Base-by-base conservation (phyloP, 108 stramenopile genomes). In the Epipyxis sp. region DNA sequence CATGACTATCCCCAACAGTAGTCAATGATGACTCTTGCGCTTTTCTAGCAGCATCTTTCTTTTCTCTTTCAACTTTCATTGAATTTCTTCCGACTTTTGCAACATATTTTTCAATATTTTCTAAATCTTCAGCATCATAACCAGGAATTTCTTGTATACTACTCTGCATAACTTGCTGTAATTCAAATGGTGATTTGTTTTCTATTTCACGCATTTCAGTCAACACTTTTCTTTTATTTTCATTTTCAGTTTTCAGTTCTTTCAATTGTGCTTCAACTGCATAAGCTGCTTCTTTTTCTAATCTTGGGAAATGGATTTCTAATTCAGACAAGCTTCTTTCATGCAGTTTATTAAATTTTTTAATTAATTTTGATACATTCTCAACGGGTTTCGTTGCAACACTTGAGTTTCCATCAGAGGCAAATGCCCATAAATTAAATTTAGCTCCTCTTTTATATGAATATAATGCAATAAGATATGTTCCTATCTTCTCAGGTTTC, bases 91-190 rank as follows among this genome's bases (percentile, higher is more conserved):
- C 61, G 25, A 65, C 61, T 25, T 65, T 65, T 32, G 34, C 61
- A 32, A 65, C 61, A 37, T 32, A 65, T 16, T 10, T 37, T 25
- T 65, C 61, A 32, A 65, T 3, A 65, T 65, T 65, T 25, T 65
- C 61, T 6, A 25, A 6, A 32, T 65, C 61, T 25, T 65, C 61
- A 20, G 54, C 16, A 57, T 57, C 54, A 57, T n/a, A n/a, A n/a
- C n/a, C n/a, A n/a, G n/a, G n/a, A n/a, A n/a, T n/a, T n/a, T n/a
- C 54, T 57, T 57, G 54, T 57, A 20, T 57, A 16, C 25, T 57
- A 16, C 54, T 16, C 54, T 57, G 54, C 54, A 57, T 57, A 25
- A 57, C n/a, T n/a, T n/a, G n/a, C n/a, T n/a, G n/a, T n/a, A n/a
- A n/a, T n/a, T n/a, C n/a, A n/a, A n/a, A n/a, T n/a, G n/a, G n/a